A percentile compares a stretch with the other conserved stretches of the same genome.
phyloP scores from a whole-genome alignment of 768 basidiomycete species.

The Suillus discolor region DNA sequence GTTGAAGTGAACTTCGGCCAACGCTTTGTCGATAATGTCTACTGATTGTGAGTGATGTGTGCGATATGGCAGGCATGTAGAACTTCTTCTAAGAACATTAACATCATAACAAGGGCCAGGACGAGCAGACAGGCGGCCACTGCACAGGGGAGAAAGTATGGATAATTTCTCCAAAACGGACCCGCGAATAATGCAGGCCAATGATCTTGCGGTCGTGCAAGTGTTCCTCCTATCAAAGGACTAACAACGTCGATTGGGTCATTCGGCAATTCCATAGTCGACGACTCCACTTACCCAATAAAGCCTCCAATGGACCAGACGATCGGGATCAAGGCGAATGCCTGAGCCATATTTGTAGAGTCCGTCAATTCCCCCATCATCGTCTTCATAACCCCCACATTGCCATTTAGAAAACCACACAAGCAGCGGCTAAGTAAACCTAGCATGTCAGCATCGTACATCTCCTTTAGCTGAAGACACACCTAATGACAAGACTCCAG shows the following conservation, averaged over 20 bases:
- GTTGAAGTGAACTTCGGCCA: not conserved
- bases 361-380: constrained; percentile 66
- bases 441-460: not conserved
- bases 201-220: constrained; percentile 55
- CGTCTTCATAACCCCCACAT: constrained; percentile 65
- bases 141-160: constrained; percentile 40
- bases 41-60: not conserved
- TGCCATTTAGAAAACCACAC: constrained; percentile 41
- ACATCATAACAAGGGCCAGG: constrained; percentile 19
- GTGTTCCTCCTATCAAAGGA: constrained; percentile 62
- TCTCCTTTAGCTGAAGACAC: constrained; percentile 3
- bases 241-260: constrained; percentile 41
- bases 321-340: constrained; percentile 31
- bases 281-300: constrained; percentile 32
- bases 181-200: constrained; percentile 51
- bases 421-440: constrained; percentile 32
- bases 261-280: not conserved
- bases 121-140: constrained; percentile 21
- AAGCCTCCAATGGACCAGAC: constrained; percentile 35
- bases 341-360: constrained; percentile 36
- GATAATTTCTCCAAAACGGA: constrained; percentile 37
- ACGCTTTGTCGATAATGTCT: not conserved
- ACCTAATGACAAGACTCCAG: constrained; percentile 57
- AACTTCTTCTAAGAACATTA: constrained; percentile 31
- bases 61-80: not conserved